Percentiles rank a stretch among this genome's conserved stretches.
These are phyloP conservation scores for Coemansia sp. DNA, from an alignment of 192 early-diverging fungal genomes.

Conservation along the genomic window DNA sequence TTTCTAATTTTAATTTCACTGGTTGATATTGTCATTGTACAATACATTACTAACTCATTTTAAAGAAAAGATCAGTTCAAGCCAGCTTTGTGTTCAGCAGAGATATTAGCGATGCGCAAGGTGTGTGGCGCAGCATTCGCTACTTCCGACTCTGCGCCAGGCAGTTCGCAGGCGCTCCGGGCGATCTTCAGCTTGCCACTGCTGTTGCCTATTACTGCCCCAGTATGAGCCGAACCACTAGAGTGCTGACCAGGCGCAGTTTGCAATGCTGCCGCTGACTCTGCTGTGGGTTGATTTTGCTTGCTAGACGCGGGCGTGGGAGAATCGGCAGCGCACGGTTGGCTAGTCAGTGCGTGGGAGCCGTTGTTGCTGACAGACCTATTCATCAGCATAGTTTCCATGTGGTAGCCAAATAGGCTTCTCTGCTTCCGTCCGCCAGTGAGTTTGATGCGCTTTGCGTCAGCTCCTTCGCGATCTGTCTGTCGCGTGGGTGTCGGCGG, in stretches of 20 bases:
- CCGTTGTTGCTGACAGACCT: background rate
- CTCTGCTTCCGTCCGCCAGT: slow-evolving; percentile 8
- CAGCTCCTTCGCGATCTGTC: background rate
- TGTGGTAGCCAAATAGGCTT: slow-evolving; percentile 39
- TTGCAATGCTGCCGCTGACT: background rate
- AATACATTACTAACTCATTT: too few species aligned
- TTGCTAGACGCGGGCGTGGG: background rate
- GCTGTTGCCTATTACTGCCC: background rate
- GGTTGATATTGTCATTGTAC: too few species aligned
- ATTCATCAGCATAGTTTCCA: slow-evolving; percentile 12
- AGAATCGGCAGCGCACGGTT: background rate
- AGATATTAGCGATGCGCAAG: background rate
- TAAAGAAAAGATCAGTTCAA: background rate
- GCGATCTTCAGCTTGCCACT: background rate
- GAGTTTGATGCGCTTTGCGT: background rate
- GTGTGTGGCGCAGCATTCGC: background rate
- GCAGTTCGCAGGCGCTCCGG: background rate
- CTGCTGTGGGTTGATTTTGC: background rate
- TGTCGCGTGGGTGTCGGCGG: background rate
- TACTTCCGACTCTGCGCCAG: background rate
- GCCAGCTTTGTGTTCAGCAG: background rate
- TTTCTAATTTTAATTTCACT: too few species aligned
- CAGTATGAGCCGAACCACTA: background rate
- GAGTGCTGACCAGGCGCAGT: background rate
- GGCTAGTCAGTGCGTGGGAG: background rate